Evolutionary conservation across 2,329 filamentous ascomycete genomes (phyloP), one percentile per base, ranked within the genome.

Genomic region (Diaporthe citrichinensis): DNA sequence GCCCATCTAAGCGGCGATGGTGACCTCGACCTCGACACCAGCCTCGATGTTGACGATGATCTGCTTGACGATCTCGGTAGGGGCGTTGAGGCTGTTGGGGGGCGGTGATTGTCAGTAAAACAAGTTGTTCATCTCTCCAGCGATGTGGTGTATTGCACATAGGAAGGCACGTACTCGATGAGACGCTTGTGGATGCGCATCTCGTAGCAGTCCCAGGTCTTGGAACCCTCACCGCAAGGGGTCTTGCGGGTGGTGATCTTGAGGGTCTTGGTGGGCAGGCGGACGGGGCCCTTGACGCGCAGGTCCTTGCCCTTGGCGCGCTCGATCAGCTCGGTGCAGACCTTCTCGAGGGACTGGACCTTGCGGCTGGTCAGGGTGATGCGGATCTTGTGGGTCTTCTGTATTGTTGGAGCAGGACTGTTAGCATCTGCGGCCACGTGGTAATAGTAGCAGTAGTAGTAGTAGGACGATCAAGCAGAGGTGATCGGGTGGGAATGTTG

Each of bases 131-230:
- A 31, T 31, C 31, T 31, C 31, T 31, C 31, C 31, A 31, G 31
- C 31, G 31, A 31, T 31, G 31, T 31, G 31, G 31, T 31, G 31
- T 31, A 5, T 3, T 31, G 31, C 31, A 31, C 5, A 5, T 5
- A 31, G 12, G 36, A 3, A 39, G 36, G 36, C 36, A 39, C 36
- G 36, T 39, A 39, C 36, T 39, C 96, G 85, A 98, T 98, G 85
- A 98, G 91, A 83, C 96, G 94, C 94, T 98, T 98, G 93, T 98
- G 95, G 87, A 98, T 98, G 90, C 96, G 94, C 95, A 99, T 97
- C 94, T 99, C 96, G 88, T 91, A 99, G 88, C 91, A 93, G 87
- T 98, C 97, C 97, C 97, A 99, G 85, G 97, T 99, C 95, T 99
- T 99, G 88, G 94, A 97, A 90, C 97, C 97, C 93, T 99, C 97